Evolutionary conservation across 768 basidiomycete genomes (phyloP), one percentile per base, ranked within the genome.

Genomic region (Mycena filopes): DNA sequence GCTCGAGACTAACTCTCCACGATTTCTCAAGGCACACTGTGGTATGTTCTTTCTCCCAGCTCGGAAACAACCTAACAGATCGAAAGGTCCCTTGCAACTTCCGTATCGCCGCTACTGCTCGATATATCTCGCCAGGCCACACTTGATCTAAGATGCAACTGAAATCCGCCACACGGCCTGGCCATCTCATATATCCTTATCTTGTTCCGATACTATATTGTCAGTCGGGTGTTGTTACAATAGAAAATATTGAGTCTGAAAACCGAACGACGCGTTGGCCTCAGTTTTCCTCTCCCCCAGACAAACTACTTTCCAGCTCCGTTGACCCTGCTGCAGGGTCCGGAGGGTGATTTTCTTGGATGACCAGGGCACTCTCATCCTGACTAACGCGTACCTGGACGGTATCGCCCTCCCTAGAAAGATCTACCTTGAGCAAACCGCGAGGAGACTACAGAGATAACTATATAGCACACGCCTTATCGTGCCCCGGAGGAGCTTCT

Each of bases 401-500:
- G 0, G 74, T 79, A 71, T 95, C 93, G 0, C 92, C 92, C 69
- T 91, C 89, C 71, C 89, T 87, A 67, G n/a, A n/a, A n/a, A 45
- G 58, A 5, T 26, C 47, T 12, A 46, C 23, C 45, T 51, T 20
- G 29, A 31, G n/a, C 3, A 11, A 12, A 38, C 15, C 36, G 18
- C 26, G 10, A 3, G 20, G 36, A 16, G 61, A 9, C 16, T 45
- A 40, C 42, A 25, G 25, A 48, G 29, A 15, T 8, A 20, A 12
- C n/a, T n/a, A n/a, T n/a, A 41, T 26, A 8, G 49, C 47, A 77
- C 81, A 43, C 65, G 91, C 90, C 91, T 80, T 65, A 97, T 89
- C 4, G 89, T 92, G 0, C 95, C 95, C 46, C 83, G 84, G 66
- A 98, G 77, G 71, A 97, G 71, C 74, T 91, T 62, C 21, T 88